These are phyloP conservation scores for Cyberlindnera subsufficiens DNA, from an alignment of 805 yeast species.

Conservation along the genomic window DNA sequence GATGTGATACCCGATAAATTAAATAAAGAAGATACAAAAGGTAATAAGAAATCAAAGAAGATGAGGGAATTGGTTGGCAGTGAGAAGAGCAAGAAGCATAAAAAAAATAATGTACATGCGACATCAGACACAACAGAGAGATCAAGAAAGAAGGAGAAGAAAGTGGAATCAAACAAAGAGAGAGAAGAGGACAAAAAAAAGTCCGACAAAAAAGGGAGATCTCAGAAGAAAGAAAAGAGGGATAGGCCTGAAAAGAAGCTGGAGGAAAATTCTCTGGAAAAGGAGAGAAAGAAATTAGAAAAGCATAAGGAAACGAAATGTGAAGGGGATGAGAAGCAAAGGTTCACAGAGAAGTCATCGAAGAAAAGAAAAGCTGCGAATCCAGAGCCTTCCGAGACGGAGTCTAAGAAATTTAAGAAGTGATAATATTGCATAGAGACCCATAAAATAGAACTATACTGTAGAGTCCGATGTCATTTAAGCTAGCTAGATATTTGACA, in stretches of 20 bases:
- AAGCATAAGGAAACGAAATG: constrained; percentile 10
- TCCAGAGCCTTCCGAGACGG: background rate
- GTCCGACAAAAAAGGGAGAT: constrained; percentile 8
- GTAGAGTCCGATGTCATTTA: no score
- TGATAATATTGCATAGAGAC: background rate
- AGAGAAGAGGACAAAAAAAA: constrained; percentile 22
- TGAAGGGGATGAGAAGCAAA: constrained; percentile 10
- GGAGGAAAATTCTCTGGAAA: constrained; percentile 15
- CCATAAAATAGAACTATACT: background rate
- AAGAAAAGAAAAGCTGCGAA: background rate
- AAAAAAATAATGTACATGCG: constrained; percentile 15
- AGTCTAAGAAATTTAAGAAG: constrained; percentile 5
- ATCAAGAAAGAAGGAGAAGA: constrained; percentile 19
- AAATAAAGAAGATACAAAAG: background rate
- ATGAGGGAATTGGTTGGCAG: constrained; percentile 18
- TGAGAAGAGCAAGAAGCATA: constrained; percentile 9
- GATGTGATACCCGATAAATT: background rate
- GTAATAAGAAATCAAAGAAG: constrained; percentile 10
- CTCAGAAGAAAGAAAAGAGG: constrained; percentile 11
- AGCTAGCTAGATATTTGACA: no score
- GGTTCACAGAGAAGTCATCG: constrained; percentile 17
- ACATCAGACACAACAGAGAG: constrained; percentile 16
- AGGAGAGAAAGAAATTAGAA: constrained; percentile 17
- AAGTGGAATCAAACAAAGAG: constrained; percentile 17
- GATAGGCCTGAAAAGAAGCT: constrained; percentile 24